Conservation (phyloP, 306 rosid species). For the Sophora flavescens region DNA sequence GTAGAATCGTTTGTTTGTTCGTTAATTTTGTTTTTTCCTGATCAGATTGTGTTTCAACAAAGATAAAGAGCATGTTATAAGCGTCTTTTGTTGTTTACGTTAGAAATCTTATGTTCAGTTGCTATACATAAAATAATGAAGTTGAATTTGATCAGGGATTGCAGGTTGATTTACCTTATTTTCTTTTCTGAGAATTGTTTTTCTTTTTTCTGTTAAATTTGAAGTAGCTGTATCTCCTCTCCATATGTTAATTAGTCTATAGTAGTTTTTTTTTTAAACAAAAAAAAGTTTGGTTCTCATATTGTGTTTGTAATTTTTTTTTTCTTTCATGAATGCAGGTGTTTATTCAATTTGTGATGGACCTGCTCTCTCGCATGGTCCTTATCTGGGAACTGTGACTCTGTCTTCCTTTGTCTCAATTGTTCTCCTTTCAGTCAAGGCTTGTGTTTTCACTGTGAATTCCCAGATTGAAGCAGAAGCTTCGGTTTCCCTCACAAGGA, state of each 20-base stretch:
- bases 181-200: background rate
- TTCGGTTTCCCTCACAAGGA: conserved; percentile 75
- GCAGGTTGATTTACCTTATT: background rate
- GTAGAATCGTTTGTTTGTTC: background rate
- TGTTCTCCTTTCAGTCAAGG: conserved; percentile 85
- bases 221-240: conserved; percentile 14
- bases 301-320: background rate
- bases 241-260: conserved; percentile 24
- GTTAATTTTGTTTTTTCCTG: background rate
- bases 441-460: conserved; percentile 83
- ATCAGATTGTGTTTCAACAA: background rate
- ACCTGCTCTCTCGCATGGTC: conserved; percentile 94
- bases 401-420: conserved; percentile 77
- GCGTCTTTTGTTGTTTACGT: background rate
- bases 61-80: background rate
- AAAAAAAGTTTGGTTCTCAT: conserved; percentile 16
- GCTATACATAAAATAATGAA: conserved; percentile 11
- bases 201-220: background rate
- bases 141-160: conserved; percentile 25
- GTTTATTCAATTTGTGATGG: conserved; percentile 93
- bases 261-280: background rate
- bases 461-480: conserved; percentile 91
- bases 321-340: conserved; percentile 60
- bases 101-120: conserved; percentile 8
- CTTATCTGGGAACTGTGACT: conserved; percentile 95